Percentiles rank a stretch among this genome's conserved stretches.
phyloP scores from a whole-genome alignment of 1,284 basidiomycete species.

The Sanguinoderma infundibulare region DNA sequence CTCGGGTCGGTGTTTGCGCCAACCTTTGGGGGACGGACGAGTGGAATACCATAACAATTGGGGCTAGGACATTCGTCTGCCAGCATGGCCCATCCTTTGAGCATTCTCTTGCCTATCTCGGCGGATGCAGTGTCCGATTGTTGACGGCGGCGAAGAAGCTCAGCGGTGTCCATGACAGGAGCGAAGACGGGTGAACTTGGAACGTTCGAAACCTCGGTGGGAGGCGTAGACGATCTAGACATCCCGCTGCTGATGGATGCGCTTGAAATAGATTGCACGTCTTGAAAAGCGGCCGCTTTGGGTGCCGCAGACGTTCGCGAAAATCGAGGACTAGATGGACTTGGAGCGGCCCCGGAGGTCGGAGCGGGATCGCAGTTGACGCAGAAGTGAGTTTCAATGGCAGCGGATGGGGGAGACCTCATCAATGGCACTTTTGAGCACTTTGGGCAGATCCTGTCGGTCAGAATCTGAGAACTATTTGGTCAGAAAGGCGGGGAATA shows the following conservation, averaged over 20 bases:
- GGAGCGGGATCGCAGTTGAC: constrained; percentile 58
- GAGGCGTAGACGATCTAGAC: constrained; percentile 72
- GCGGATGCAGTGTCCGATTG: constrained; percentile 81
- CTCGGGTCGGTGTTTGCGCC: constrained; percentile 62
- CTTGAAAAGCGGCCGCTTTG: constrained; percentile 2
- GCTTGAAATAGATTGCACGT: constrained; percentile 48
- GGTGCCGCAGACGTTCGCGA: neutral
- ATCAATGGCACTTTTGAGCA: constrained; percentile 67
- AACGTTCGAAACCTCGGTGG: constrained; percentile 68
- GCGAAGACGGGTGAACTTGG: constrained; percentile 65
- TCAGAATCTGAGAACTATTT: constrained; percentile 55
- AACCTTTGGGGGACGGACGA: constrained; percentile 72
- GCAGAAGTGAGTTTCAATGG: constrained; percentile 56
- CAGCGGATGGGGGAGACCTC: constrained; percentile 65
- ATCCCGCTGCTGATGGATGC: constrained; percentile 50
- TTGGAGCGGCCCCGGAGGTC: constrained; percentile 3
- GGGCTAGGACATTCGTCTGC: constrained; percentile 77
- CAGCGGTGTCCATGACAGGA: constrained; percentile 64
- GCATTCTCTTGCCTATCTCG: constrained; percentile 74
- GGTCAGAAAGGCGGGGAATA: constrained; percentile 13
- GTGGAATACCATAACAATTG: constrained; percentile 72
- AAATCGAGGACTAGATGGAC: neutral
- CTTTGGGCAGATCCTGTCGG: constrained; percentile 63
- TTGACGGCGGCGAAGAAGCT: constrained; percentile 66
- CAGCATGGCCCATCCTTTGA: constrained; percentile 86